Conservation (phyloP, 2,329 filamentous ascomycete genomes). For the Colletotrichum sp. region DNA sequence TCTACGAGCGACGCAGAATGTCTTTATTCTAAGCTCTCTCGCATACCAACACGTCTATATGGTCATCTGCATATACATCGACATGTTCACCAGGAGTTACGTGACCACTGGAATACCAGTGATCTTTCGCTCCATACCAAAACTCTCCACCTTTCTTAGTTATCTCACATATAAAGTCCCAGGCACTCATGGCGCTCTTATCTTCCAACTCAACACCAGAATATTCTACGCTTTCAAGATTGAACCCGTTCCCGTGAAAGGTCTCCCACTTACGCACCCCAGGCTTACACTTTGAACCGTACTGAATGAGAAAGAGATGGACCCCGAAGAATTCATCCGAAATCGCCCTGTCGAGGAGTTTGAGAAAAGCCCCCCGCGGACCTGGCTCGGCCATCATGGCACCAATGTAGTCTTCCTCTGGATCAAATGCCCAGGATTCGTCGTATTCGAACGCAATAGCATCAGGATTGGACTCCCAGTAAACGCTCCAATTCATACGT, state of each 20-base stretch:
- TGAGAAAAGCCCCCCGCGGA: background rate
- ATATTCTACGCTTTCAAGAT: background rate
- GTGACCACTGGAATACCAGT: background rate
- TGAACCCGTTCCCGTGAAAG: background rate
- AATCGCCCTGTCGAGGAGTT: background rate
- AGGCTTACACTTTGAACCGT: background rate
- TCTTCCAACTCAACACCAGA: background rate
- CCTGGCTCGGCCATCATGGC: background rate
- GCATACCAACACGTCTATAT: background rate
- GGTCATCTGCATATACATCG: background rate
- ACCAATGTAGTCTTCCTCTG: background rate
- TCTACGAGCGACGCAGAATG: background rate
- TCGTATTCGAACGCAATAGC: background rate
- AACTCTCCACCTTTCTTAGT: no score
- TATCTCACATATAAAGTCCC: background rate
- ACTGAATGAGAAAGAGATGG: background rate
- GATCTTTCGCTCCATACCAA: background rate
- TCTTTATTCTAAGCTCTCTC: background rate
- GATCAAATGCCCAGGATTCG: background rate
- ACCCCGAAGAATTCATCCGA: accelerated
- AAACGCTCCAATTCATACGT: no score
- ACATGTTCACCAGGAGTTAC: no score
- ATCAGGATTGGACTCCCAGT: no score
- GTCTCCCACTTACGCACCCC: accelerated
- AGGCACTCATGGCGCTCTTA: background rate